Percentiles rank a stretch among this genome's conserved stretches.
phyloP scores from a whole-genome alignment of 257 asterid species.

The Mitragyna speciosa region DNA sequence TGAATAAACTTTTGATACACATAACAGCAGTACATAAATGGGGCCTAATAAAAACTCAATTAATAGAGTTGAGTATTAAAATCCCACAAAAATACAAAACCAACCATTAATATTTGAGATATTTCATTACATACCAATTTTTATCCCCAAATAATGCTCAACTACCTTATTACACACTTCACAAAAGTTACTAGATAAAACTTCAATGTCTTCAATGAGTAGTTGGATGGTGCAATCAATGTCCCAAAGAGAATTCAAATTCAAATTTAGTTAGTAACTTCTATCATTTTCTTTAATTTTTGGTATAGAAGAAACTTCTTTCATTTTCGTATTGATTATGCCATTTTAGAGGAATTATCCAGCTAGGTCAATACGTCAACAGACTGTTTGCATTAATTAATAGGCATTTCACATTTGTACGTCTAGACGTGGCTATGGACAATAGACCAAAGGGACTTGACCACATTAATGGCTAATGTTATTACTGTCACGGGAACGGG shows the following conservation, averaged over 20 bases:
- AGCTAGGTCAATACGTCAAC: slow-evolving; percentile 12
- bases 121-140: too few species aligned
- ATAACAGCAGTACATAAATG: too few species aligned
- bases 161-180: too few species aligned
- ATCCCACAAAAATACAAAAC: too few species aligned
- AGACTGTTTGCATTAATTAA: slow-evolving; percentile 25
- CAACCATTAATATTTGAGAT: too few species aligned
- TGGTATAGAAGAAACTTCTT: background rate
- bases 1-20: too few species aligned
- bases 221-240: slow-evolving; percentile 1
- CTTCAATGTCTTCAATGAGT: background rate
- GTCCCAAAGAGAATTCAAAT: background rate
- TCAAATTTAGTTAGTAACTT: background rate
- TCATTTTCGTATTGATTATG: background rate
- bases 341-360: background rate
- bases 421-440: background rate
- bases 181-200: background rate
- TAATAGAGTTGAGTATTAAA: too few species aligned
- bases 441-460: background rate
- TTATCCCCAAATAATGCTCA: background rate
- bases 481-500: slow-evolving; percentile 25
- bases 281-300: too few species aligned
- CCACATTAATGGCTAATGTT: slow-evolving; percentile 30
- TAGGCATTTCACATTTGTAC: background rate
- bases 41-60: too few species aligned